Evolutionary conservation across 371 early-diverging fungal genomes (phyloP).

Genomic region (Mucor indicus): DNA sequence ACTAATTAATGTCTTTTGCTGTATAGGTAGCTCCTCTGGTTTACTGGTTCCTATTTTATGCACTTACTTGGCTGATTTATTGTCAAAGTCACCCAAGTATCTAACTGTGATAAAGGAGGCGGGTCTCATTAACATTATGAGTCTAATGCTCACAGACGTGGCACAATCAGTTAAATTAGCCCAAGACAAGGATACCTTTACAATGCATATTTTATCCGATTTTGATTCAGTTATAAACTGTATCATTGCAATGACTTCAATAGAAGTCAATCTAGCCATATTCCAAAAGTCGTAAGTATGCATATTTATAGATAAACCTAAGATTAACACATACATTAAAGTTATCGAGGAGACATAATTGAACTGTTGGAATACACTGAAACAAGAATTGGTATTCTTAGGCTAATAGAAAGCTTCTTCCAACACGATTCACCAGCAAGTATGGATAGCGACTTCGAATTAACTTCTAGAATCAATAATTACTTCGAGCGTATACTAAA

Average conservation of each 20-base stretch:
- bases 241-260: constrained; percentile 43
- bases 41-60: constrained; percentile 53
- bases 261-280: constrained; percentile 22
- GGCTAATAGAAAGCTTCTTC: constrained; percentile 52
- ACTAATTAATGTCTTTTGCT: not conserved
- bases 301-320: not conserved
- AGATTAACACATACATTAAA: not conserved
- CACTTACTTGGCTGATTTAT: constrained; percentile 40
- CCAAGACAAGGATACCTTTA: constrained; percentile 27
- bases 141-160: constrained; percentile 56
- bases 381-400: constrained; percentile 50
- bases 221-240: constrained; percentile 57
- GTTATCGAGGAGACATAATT: constrained; percentile 53
- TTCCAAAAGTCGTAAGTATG: constrained; percentile 37
- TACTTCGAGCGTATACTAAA: no score
- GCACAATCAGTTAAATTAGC: constrained; percentile 29
- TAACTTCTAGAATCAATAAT: constrained; percentile 25
- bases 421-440: no score
- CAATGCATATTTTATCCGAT: constrained; percentile 41
- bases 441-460: constrained; percentile 20
- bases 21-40: constrained; percentile 45
- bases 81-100: constrained; percentile 48
- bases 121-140: constrained; percentile 60
- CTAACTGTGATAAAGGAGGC: constrained; percentile 60
- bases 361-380: constrained; percentile 53